Evolutionary conservation across 2,329 filamentous ascomycete species (phyloP), one percentile per base, ranked within the genome.

Genomic region (Dactylellina sp.): DNA sequence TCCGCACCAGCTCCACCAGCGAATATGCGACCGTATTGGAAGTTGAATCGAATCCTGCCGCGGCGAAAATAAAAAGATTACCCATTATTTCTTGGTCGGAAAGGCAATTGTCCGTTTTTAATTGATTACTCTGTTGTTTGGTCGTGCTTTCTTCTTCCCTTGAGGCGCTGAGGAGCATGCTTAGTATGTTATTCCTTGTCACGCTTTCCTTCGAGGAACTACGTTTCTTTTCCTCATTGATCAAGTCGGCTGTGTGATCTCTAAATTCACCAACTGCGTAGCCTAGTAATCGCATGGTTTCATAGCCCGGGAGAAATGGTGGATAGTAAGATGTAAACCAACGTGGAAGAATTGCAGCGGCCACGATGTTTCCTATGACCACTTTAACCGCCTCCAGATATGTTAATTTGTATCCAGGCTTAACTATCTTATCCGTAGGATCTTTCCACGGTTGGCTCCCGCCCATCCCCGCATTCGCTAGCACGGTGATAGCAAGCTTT

Each of bases 1-100:
- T 79, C 0, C 81, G 77, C 0, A 84, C 82, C 0, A 87, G 80
- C 2, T 85, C 78, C 0, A 81, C 80, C n/a, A 86, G 76, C 1
- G 83, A 82, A 74, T 83, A 87, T 0, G 82, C 81, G 49, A 87
- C 80, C 0, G 83, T 84, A 57, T 84, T 84, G 1, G 84, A 83
- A 0, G 84, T 85, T 0, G 83, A 84, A 71, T 86, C 83, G 72
- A 84, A 83, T 1, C 84, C 84, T 2, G 83, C 83, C 1, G 79
- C 78, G 7, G 80, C 84, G 76, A 85, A 84, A 35, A 84, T 78
- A 78, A 83, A 85, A 5, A 85, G 77, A 70, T 84, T 85, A 1
- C 62, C 62, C 62, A 66, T 57, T 18, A 66, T 80, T 62, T 84
- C 83, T 0, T 81, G 79, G 6, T 82, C 79, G 1, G 79, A 78